Conservation (phyloP, 306 rosid species). For the Herpetospermum pedunculosum region DNA sequence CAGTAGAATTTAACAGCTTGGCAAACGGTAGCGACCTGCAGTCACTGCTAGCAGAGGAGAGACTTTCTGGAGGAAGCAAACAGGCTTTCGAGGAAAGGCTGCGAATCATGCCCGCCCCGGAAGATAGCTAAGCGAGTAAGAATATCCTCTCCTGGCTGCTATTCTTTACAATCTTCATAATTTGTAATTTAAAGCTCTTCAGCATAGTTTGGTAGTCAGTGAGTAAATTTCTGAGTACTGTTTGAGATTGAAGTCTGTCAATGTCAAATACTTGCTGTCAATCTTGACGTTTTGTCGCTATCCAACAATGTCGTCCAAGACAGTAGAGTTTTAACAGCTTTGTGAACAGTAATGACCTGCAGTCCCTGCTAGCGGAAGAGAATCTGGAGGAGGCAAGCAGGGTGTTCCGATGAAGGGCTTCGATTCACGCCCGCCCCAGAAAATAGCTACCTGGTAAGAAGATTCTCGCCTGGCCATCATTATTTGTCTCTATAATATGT, state of each 20-base stretch:
- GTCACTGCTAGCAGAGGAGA: conserved; percentile 81
- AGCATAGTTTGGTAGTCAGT: neutral
- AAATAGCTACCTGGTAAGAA: conserved; percentile 22
- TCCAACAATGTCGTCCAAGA: conserved; percentile 80
- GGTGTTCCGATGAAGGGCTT: conserved; percentile 45
- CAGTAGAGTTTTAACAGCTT: conserved; percentile 91
- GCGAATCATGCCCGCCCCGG: conserved; percentile 64
- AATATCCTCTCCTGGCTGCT: neutral
- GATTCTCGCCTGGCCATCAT: neutral
- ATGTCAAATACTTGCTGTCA: conserved; percentile 52
- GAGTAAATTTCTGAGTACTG: neutral
- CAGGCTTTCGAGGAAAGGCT: conserved; percentile 57
- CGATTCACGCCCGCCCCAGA: conserved; percentile 51
- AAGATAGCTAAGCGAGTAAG: conserved; percentile 28
- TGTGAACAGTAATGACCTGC: conserved; percentile 84
- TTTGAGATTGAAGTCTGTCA: neutral
- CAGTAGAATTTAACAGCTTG: conserved; percentile 97
- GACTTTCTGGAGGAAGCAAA: conserved; percentile 34
- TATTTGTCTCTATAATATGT: neutral
- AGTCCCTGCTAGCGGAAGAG: conserved; percentile 71
- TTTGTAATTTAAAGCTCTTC: neutral
- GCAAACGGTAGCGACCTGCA: conserved; percentile 98
- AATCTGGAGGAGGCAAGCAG: conserved; percentile 30
- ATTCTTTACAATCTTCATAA: neutral
- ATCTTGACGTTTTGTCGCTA: conserved; percentile 79